Evolutionary conservation across 352 stramenopile species (phyloP), one percentile per base, ranked within the genome.

Genomic region (Pythium biforme): DNA sequence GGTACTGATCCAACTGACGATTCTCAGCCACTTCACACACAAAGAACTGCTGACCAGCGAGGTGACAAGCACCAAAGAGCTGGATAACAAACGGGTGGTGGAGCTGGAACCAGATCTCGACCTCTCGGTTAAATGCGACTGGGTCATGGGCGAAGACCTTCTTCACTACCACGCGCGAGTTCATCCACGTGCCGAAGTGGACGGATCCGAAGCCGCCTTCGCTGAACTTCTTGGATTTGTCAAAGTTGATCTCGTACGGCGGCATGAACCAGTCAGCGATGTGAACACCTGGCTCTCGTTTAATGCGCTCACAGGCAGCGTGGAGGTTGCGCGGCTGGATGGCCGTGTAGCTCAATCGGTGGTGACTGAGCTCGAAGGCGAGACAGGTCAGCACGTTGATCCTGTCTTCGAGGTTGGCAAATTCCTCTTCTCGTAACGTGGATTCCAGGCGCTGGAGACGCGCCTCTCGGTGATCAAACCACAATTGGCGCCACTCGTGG

Each of bases 1-100:
- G 74, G 33, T 69, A 83, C 37, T 69, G 33, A n/a, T 69, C 73
- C 11, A 85, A 66, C 62, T 79, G 78, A 0, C 76, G 69, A 26
- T 76, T 64, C 27, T 67, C 64, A 0, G 69, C 71, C 12, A 79
- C 55, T 20, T 85, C 76, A 22, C 59, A 80, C 4, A 85, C 74
- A 27, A 79, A 74, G 39, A 77, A 77, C 0, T 62, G 40, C 0
- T 69, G 60, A 25, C 68, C 68, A n/a, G 8, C 53, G 7, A 81
- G 58, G n/a, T 81, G 69, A 25, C 76, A 80, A 0, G 69, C 71
- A 4, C 71, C 73, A 49, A 71, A 79, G 0, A 84, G 50, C 22
- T 64, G 67, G 7, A 84, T 37, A 12, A 81, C 56, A 43, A 79
- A 55, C 11, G 66, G 64, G 33, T 81, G 70, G 22, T 61, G 58